Evolutionary conservation across 129 eudicot genomes (phyloP), one percentile per base, ranked within the genome.

Genomic region (Pulicaria dysenterica): DNA sequence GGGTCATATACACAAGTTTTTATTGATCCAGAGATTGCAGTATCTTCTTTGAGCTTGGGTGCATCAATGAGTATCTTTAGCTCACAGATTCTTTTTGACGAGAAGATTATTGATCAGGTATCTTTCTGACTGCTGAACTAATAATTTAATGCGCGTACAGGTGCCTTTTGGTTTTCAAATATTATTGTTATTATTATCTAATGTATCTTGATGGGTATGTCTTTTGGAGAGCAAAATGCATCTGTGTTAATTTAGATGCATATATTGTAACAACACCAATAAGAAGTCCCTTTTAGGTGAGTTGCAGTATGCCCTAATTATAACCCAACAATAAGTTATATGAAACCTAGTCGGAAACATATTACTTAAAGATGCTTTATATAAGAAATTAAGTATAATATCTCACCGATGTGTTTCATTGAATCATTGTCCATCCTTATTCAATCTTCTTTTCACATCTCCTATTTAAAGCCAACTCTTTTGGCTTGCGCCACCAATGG

Each of bases 1-100:
- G 99, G 99, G 62, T 94, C 97, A 64, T 94, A 94, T 79, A 84
- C 86, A 44, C 99, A 94, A 86, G 94, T 94, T 57, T 94, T 94
- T 81, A 82, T 94, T 53, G 80, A 86, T 70, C 96, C 99, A 39
- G 97, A 90, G 79, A 90, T 90, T 89, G 85, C 89, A 76, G 40
- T 94, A 66, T 90, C 99, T 56, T 80, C 91, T 6, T 71, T 73
- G 46, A 88, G 89, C 83, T 74, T 81, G 75, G 99, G 99, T 68
- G 97, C 97, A 47, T 86, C 99, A 14, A 78, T 90, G 85, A 86
- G 86, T 75, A 83, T 90, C 77, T 94, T 94, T 74, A 94, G 97
- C 69, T 86, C 97, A 60, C 93, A 90, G 67, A 56, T 94, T 56
- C 84, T 94, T 2, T 94, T 75, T 56, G 99, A 94, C 54, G 97